These are phyloP conservation scores for Pouteria glomerata DNA, from an alignment of 148 eudicot genomes.

Conservation along the genomic window DNA sequence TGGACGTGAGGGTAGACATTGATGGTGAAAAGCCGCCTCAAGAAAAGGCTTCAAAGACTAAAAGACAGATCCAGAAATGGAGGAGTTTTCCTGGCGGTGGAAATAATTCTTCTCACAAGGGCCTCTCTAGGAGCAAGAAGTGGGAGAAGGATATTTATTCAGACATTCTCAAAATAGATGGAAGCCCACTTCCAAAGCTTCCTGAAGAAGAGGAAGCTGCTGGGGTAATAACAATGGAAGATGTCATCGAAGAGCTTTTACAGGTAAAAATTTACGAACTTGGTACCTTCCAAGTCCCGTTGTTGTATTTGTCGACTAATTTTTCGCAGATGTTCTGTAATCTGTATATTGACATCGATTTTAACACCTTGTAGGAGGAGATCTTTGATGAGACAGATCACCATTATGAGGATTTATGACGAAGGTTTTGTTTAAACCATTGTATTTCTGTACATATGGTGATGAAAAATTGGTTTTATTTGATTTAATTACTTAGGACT, in stretches of 20 bases:
- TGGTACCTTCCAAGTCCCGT: not conserved
- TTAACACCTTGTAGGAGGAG: constrained; percentile 65
- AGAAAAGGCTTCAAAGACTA: constrained; percentile 40
- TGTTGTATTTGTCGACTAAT: too few relatives aligned
- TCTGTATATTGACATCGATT: not conserved
- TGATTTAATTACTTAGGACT: not conserved
- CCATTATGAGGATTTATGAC: constrained; percentile 64
- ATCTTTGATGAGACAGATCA: constrained; percentile 97
- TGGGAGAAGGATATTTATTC: constrained; percentile 71
- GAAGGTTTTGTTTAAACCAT: not conserved
- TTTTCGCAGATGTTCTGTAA: not conserved
- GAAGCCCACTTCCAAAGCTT: constrained; percentile 55
- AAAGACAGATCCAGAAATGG: constrained; percentile 58
- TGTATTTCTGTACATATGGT: too few relatives aligned
- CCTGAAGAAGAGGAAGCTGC: constrained; percentile 87
- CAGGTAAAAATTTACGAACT: constrained; percentile 50
- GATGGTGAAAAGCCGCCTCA: constrained; percentile 40
- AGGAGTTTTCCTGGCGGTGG: constrained; percentile 69
- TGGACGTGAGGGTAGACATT: constrained; percentile 61
- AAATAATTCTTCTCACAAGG: constrained; percentile 48
- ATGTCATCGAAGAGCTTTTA: constrained; percentile 89
- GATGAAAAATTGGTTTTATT: too few relatives aligned
- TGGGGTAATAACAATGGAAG: constrained; percentile 89
- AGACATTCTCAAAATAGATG: constrained; percentile 67
- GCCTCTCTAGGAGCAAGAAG: constrained; percentile 49